Base-by-base conservation (phyloP, 2,329 filamentous ascomycete species). In the Coleophoma eucalyptorum region DNA sequence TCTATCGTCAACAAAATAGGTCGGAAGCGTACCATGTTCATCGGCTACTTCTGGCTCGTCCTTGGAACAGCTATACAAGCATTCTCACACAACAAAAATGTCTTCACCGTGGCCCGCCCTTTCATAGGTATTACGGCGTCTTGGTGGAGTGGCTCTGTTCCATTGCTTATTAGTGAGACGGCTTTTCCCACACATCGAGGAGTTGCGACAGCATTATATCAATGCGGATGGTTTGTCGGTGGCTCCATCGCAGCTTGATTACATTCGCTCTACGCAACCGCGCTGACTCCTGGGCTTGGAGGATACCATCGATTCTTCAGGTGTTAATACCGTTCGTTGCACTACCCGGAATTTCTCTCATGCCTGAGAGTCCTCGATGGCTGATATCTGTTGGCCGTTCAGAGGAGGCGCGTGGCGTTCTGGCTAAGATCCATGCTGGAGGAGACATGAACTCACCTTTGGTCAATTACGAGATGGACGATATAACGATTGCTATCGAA, bases 371-470 rank as follows among this genome's bases (percentile, higher is more conserved):
- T 15, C 67, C 67, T 12, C 59, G 67, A 54, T 70, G 65, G 62
- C 60, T 70, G 20, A 62, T 68, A 45, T 62, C 58, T 45, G 60
- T 61, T 20, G 66, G 63, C 51, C 57, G 61, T 13, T 56, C 58
- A 35, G 63, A 65, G 37, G 61, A 67, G 46, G 67, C 66, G 26
- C 55, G 62, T 21, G 46, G 58, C 8, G 64, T 68, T 21, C 57
- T 81, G 5, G 65, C 68, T 15, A 72, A 73, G 40, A 74, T 67
- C 54, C 73, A 76, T 53, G 73, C 70, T 20, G 65, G 74, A 48
- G 74, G 75, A 5, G 45, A 18, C 19, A 64, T 77, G 50, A 18
- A 35, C 69, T 74, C 37, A 72, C 73, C 42, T 75, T 65, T 46
- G 55, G 63, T 49, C 62, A 65, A 43, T 51, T 68, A 53, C 43